A percentile compares a stretch with the other conserved stretches of the same genome.
These are phyloP conservation scores for Aspergillus sp. DNA, from an alignment of 2,329 filamentous ascomycete genomes.

Conservation along the genomic window DNA sequence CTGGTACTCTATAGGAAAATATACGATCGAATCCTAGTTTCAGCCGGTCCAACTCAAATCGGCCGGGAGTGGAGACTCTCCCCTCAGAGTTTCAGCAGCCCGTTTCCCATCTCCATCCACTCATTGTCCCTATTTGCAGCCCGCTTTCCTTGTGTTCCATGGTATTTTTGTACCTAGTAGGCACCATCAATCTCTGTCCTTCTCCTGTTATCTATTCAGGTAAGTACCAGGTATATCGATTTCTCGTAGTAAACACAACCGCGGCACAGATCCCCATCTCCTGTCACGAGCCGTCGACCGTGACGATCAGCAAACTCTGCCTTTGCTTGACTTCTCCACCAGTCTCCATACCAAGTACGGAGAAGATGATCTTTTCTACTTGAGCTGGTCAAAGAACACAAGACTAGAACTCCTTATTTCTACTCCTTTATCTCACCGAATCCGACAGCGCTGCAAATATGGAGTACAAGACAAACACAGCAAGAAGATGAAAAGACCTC, in stretches of 20 bases:
- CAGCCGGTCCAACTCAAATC: constrained; percentile 14
- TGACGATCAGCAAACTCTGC: not conserved
- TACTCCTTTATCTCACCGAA: too few relatives aligned
- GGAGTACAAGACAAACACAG: not conserved
- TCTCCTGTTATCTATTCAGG: too few relatives aligned
- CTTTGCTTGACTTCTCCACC: not conserved
- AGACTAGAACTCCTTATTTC: too few relatives aligned
- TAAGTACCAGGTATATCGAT: too few relatives aligned
- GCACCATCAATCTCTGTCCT: too few relatives aligned
- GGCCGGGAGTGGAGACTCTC: constrained; percentile 9
- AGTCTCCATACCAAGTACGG: not conserved
- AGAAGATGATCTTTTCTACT: not conserved
- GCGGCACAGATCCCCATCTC: not conserved
- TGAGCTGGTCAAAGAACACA: too few relatives aligned
- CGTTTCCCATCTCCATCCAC: constrained; percentile 10
- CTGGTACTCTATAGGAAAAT: too few relatives aligned
- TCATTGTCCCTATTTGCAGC: not conserved
- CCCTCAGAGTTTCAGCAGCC: constrained; percentile 7
- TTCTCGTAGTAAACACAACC: too few relatives aligned
- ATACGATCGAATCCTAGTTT: constrained; percentile 2
- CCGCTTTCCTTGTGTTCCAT: not conserved
- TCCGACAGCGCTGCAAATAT: too few relatives aligned
- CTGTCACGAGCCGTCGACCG: not conserved
- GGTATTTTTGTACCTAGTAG: too few relatives aligned
- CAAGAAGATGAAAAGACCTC: not conserved